Percentiles rank a stretch among this genome's conserved stretches.
Conservation (phyloP, 2,329 filamentous ascomycete genomes). For the Penicillium sp. region DNA sequence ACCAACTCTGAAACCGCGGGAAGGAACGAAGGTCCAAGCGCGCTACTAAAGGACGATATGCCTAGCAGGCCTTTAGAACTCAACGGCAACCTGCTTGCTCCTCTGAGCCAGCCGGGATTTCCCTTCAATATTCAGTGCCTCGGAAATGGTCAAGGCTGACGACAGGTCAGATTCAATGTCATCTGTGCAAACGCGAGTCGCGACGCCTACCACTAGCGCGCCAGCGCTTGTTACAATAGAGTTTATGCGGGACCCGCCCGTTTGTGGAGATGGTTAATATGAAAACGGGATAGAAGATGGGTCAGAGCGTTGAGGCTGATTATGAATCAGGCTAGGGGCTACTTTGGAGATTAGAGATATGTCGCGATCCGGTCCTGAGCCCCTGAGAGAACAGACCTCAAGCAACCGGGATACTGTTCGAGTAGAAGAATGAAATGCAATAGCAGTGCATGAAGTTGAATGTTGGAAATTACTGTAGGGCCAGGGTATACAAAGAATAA, state of each 20-base stretch:
- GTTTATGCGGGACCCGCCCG: slow-evolving; percentile 4
- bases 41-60: neutral
- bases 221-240: slow-evolving; percentile 6
- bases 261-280: slow-evolving; percentile 12
- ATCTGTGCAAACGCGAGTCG: slow-evolving; percentile 1
- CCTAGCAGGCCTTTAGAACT: neutral
- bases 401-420: neutral
- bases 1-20: slow-evolving; percentile 17
- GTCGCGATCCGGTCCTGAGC: slow-evolving; percentile 4
- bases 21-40: neutral
- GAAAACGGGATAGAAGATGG: slow-evolving; percentile 7
- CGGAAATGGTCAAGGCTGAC: neutral
- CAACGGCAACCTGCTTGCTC: slow-evolving; percentile 1
- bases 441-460: too few relatives aligned
- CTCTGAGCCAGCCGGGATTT: too few relatives aligned
- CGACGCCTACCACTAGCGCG: neutral
- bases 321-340: slow-evolving; percentile 11
- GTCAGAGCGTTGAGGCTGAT: slow-evolving; percentile 15
- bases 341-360: slow-evolving; percentile 11
- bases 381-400: neutral
- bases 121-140: too few relatives aligned
- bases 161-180: slow-evolving; percentile 2
- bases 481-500: neutral
- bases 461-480: neutral
- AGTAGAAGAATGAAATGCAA: neutral